phyloP scores from a whole-genome alignment of 2,329 filamentous ascomycete species.

The Parastagonospora avenae region DNA sequence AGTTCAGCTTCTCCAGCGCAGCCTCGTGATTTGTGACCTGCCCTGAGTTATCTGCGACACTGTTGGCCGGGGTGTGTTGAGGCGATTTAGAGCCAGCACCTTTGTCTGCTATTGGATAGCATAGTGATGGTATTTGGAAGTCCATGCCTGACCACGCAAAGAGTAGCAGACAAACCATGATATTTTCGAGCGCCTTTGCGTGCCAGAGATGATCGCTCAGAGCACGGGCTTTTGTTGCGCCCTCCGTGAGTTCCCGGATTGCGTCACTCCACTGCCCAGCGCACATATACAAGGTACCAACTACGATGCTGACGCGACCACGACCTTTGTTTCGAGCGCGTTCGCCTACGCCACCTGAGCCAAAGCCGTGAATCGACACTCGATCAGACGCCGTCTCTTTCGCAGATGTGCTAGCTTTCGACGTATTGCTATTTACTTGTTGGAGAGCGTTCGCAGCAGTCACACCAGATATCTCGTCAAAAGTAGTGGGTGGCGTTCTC shows the following conservation, averaged over 20 bases:
- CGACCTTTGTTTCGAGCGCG: conserved; percentile 80
- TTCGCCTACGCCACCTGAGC: conserved; percentile 69
- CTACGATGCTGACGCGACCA: conserved; percentile 75
- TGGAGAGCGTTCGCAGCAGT: conserved; percentile 47
- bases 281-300: conserved; percentile 85
- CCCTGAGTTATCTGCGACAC: conserved; percentile 44
- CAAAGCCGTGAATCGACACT: conserved; percentile 69
- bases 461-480: conserved; percentile 49
- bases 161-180: conserved; percentile 80
- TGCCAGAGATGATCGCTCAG: conserved; percentile 96
- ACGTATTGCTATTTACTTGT: conserved; percentile 41
- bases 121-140: conserved; percentile 69
- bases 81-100: conserved; percentile 50
- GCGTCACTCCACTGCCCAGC: conserved; percentile 91
- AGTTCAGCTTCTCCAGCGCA: conserved; percentile 56
- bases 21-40: conserved; percentile 50
- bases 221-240: conserved; percentile 74
- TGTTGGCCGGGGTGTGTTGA: conserved; percentile 47
- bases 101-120: conserved; percentile 58
- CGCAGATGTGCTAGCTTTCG: conserved; percentile 53
- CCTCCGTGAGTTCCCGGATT: conserved; percentile 80
- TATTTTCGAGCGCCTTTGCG: conserved; percentile 89
- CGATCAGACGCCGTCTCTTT: conserved; percentile 64
- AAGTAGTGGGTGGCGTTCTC: conserved; percentile 55
- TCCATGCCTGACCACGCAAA: conserved; percentile 83